Conservation (phyloP, 2,329 filamentous ascomycete genomes). For the Fusarium pilosicola region DNA sequence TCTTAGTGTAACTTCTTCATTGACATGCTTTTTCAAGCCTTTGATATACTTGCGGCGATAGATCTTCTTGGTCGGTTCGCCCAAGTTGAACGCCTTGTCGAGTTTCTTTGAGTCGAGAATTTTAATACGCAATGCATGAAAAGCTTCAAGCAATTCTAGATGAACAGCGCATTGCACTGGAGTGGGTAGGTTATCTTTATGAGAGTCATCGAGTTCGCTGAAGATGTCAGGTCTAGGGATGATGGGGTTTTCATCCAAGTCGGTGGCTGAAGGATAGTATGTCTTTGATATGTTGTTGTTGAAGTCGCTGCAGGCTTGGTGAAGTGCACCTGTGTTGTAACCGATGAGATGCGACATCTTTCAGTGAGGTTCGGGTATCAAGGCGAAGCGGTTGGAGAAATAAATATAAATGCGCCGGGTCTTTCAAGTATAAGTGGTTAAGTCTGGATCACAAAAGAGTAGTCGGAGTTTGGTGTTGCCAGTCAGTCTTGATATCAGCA, state of each 20-base stretch:
- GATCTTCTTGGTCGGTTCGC: constrained; percentile 12
- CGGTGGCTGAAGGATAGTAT: constrained; percentile 8
- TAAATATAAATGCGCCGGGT: no score
- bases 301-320: background rate
- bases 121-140: constrained; percentile 59
- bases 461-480: background rate
- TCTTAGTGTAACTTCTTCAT: constrained; percentile 7
- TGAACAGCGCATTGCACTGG: constrained; percentile 60
- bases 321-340: constrained; percentile 18
- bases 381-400: background rate
- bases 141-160: constrained; percentile 67
- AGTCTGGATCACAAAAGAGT: background rate
- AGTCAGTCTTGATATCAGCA: background rate
- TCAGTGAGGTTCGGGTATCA: background rate
- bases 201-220: background rate
- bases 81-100: constrained; percentile 23
- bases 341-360: constrained; percentile 33
- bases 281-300: background rate
- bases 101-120: constrained; percentile 27
- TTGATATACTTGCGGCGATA: constrained; percentile 27
- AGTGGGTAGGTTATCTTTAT: constrained; percentile 19
- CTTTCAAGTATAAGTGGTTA: background rate
- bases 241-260: constrained; percentile 15
- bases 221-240: constrained; percentile 30
- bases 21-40: constrained; percentile 14